Conservation (phyloP, 2,329 filamentous ascomycete genomes). For the Bipolaris zeicola region DNA sequence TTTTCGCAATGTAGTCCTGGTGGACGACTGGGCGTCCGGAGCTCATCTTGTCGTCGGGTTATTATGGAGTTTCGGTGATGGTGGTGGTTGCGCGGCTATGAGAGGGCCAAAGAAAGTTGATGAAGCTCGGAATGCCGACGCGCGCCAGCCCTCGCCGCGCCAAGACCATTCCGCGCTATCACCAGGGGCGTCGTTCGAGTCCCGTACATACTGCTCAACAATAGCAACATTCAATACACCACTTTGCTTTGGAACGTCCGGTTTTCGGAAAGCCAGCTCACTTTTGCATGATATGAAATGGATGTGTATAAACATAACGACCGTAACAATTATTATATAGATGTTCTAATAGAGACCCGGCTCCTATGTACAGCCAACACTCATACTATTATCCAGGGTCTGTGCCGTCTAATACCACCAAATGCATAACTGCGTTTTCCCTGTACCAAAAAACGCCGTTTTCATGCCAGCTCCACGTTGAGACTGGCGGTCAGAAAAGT, state of each 20-base stretch:
- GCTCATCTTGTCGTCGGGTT: slow-evolving; percentile 27
- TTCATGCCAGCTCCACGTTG: slow-evolving; percentile 17
- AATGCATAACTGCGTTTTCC: slow-evolving; percentile 19
- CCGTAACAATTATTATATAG: slow-evolving; percentile 39
- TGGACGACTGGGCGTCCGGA: slow-evolving; percentile 59
- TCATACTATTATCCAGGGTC: slow-evolving; percentile 35
- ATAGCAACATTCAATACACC: not conserved
- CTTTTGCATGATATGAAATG: not conserved
- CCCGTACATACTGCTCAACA: not conserved
- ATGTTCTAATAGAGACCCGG: slow-evolving; percentile 27
- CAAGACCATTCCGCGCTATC: slow-evolving; percentile 20
- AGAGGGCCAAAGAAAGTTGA: slow-evolving; percentile 35
- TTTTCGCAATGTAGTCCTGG: slow-evolving; percentile 96
- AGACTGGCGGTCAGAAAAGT: slow-evolving; percentile 5
- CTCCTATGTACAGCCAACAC: slow-evolving; percentile 26
- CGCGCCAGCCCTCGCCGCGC: slow-evolving; percentile 31
- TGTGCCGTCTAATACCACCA: slow-evolving; percentile 21
- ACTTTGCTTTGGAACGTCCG: not conserved
- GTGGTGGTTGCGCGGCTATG: slow-evolving; percentile 14
- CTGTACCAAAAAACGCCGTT: slow-evolving; percentile 35
- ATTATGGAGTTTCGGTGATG: slow-evolving; percentile 10
- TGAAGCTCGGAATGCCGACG: slow-evolving; percentile 28
- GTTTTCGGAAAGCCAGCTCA: not conserved
- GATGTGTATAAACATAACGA: slow-evolving; percentile 22
- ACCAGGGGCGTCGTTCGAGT: slow-evolving; percentile 3